phyloP scores from a whole-genome alignment of 148 eudicot genomes.

The Rhododendron henanense region DNA sequence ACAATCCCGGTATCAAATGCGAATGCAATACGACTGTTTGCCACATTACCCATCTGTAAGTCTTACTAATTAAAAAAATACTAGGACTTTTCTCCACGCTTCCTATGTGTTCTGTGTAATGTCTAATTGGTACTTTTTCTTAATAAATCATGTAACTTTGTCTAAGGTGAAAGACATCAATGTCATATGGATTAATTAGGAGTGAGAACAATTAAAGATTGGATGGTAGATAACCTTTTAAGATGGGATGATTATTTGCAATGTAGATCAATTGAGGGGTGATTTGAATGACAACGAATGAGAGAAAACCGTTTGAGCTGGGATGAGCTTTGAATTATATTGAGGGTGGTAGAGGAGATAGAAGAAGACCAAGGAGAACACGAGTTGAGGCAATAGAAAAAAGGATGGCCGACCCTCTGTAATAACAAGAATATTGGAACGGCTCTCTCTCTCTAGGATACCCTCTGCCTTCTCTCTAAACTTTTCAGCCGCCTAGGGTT shows the following conservation, averaged over 20 bases:
- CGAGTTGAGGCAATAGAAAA: not conserved
- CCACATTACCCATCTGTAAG: constrained; percentile 61
- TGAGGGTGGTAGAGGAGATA: too few species aligned
- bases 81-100: not conserved
- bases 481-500: too few species aligned
- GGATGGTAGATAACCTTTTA: not conserved
- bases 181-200: not conserved
- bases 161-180: not conserved
- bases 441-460: too few species aligned
- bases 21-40: constrained; percentile 52
- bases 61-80: not conserved
- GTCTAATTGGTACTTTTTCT: not conserved
- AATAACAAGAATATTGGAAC: too few species aligned
- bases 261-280: not conserved
- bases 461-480: too few species aligned
- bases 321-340: not conserved
- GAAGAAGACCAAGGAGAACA: too few species aligned
- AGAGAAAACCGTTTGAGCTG: not conserved
- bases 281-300: not conserved
- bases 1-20: constrained; percentile 69
- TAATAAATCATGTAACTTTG: not conserved
- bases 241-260: not conserved
- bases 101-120: not conserved
- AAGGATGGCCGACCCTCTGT: too few species aligned
- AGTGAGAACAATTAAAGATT: not conserved